A percentile compares a stretch with the other conserved stretches of the same genome.
These are phyloP conservation scores for Trametes sanguinea DNA, from an alignment of 768 basidiomycete species.

Conservation along the genomic window DNA sequence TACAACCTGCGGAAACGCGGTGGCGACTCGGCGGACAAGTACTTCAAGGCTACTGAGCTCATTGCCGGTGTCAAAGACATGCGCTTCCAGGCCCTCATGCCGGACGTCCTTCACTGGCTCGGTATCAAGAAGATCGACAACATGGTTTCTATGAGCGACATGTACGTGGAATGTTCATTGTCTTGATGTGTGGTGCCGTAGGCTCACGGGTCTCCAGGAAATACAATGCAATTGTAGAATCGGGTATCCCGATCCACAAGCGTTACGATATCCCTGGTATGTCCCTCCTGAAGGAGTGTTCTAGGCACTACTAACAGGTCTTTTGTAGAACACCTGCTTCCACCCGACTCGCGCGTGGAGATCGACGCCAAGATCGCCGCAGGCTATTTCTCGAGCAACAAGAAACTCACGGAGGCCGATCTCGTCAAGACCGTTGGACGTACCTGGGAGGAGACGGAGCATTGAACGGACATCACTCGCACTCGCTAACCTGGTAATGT, in stretches of 20 bases:
- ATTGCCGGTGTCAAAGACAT: slow-evolving; percentile 96
- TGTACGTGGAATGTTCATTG: slow-evolving; percentile 42
- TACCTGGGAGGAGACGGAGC: slow-evolving; percentile 89
- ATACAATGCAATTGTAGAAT: slow-evolving; percentile 91
- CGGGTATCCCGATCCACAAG: slow-evolving; percentile 78
- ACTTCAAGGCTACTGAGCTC: slow-evolving; percentile 91
- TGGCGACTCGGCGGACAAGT: slow-evolving; percentile 89
- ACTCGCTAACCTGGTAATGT: slow-evolving; percentile 1
- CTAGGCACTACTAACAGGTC: background rate
- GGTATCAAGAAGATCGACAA: slow-evolving; percentile 89
- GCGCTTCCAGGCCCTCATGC: slow-evolving; percentile 96
- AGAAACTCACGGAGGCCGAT: slow-evolving; percentile 76
- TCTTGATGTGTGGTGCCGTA: background rate
- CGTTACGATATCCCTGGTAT: slow-evolving; percentile 86
- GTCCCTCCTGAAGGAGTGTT: slow-evolving; percentile 23
- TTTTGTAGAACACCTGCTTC: slow-evolving; percentile 74
- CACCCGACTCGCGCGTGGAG: slow-evolving; percentile 88
- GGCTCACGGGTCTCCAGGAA: slow-evolving; percentile 52
- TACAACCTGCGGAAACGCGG: slow-evolving; percentile 96
- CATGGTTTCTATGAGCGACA: slow-evolving; percentile 90
- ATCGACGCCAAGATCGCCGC: slow-evolving; percentile 96
- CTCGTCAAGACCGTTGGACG: slow-evolving; percentile 84
- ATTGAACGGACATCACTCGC: slow-evolving; percentile 40
- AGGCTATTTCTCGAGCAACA: slow-evolving; percentile 86
- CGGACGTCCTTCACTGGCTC: slow-evolving; percentile 93